phyloP scores from a whole-genome alignment of 441 rosid species.

The Adansonia rubrostipa region DNA sequence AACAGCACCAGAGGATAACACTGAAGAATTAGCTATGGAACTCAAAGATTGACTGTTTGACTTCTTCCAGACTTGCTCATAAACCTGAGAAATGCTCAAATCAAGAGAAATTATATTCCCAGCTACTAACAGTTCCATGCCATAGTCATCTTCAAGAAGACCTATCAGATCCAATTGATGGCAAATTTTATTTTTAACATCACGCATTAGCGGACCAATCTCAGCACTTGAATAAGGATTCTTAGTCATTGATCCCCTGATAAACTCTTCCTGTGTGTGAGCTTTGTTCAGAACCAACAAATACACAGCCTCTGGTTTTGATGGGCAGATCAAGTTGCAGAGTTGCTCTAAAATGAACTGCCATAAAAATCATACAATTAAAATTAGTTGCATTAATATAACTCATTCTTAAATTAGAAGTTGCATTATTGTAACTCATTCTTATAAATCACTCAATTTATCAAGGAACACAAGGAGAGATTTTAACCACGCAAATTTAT shows the following conservation, averaged over 20 bases:
- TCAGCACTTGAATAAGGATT: conserved; percentile 99
- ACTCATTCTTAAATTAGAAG: conserved; percentile 18
- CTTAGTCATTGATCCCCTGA: conserved; percentile 99
- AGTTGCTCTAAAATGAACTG: conserved; percentile 99
- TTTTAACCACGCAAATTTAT: neutral
- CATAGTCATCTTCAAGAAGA: conserved; percentile 95
- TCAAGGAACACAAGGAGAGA: neutral
- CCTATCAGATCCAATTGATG: conserved; percentile 92
- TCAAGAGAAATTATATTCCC: conserved; percentile 99
- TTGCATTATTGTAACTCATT: conserved; percentile 1
- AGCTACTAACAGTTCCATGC: conserved; percentile 99
- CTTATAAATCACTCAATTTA: neutral
- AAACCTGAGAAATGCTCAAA: conserved; percentile 97
- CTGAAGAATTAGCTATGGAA: conserved; percentile 61
- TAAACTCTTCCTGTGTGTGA: conserved; percentile 99
- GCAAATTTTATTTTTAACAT: conserved; percentile 99
- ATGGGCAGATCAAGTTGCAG: conserved; percentile 99
- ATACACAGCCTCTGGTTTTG: conserved; percentile 93
- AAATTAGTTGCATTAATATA: conserved; percentile 28
- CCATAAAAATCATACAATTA: conserved; percentile 37
- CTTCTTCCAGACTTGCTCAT: conserved; percentile 99
- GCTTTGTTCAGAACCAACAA: conserved; percentile 92
- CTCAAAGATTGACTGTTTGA: conserved; percentile 81
- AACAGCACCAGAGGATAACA: conserved; percentile 69
- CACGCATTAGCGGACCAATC: conserved; percentile 99